Conservation (phyloP, 257 asterid genomes). For the Thymus mandschuricus region DNA sequence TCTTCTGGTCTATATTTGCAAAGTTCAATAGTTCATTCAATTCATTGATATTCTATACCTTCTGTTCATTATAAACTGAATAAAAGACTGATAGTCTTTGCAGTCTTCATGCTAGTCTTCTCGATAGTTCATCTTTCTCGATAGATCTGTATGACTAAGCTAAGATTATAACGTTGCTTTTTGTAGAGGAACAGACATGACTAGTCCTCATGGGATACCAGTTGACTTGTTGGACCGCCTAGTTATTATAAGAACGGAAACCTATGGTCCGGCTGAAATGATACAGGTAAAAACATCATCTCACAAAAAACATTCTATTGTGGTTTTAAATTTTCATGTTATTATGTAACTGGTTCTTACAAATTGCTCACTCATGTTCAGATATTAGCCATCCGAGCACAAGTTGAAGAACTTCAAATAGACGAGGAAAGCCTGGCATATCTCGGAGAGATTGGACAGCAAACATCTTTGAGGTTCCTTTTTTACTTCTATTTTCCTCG, state of each 20-base stretch:
- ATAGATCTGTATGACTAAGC: conserved; percentile 10
- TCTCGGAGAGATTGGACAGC: conserved; percentile 87
- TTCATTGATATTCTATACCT: not conserved
- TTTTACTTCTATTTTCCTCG: not conserved
- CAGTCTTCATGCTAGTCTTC: not conserved
- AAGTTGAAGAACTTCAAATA: conserved; percentile 84
- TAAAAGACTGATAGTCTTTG: not conserved
- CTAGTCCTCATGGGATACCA: conserved; percentile 96
- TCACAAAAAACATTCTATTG: not conserved
- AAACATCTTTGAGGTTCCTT: conserved; percentile 79
- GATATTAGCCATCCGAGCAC: conserved; percentile 96
- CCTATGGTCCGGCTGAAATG: conserved; percentile 98
- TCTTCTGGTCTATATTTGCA: not conserved
- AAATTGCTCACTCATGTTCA: conserved; percentile 33
- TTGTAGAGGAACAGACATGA: conserved; percentile 93
- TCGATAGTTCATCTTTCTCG: not conserved
- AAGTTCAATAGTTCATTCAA: not conserved
- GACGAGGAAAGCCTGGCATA: conserved; percentile 92
- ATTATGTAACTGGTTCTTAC: not conserved
- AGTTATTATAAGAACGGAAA: conserved; percentile 88
- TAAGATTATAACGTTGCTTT: conserved; percentile 13
- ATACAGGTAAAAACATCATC: conserved; percentile 63
- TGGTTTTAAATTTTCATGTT: not conserved
- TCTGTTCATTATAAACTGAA: not conserved
- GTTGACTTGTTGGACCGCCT: conserved; percentile 89